Evolutionary conservation across 2,329 filamentous ascomycete genomes (phyloP), one percentile per base, ranked within the genome.

Genomic region (Byssoonygena ceratinophila): DNA sequence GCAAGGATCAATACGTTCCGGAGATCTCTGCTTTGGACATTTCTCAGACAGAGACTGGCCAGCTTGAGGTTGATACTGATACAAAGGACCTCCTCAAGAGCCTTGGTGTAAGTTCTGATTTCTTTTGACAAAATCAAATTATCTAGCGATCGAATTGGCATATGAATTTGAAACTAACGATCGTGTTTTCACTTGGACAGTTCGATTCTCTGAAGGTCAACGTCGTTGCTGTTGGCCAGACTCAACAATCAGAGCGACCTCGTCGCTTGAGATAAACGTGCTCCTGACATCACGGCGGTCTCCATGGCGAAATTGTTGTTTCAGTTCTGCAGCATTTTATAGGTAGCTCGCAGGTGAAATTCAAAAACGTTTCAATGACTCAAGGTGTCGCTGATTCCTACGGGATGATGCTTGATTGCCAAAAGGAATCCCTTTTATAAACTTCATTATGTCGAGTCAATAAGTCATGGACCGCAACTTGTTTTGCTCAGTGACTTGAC

Each of bases 1-100:
- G 92, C 74, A 98, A 98, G 87, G 92, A 98, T 81, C 92, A 98
- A 81, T 98, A 96, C 80, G 92, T 98, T 63, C 92, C 92, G 70
- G 92, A 98, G 79, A 81, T 98, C 66, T 98, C 94, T 57, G 92
- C 92, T 71, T 86, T 98, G 72, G 92, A 98, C 82, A 94, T 96
- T 80, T 83, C 85, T 70, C 88, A 95, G 81, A 82, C 81, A 73
- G 92, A 97, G 79, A 85, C 78, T 71, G 92, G 92, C 69, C 84
- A 90, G 75, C 82, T 98, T 67, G 91, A 97, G 67, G 86, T 95
- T 70, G 92, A 98, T 73, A 76, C 81, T 74, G 92, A 98, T 80
- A 98, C 92, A 74, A 97, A 96, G 85, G 92, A 97, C 71, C 80
- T 98, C 67, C 82, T 98, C 71, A 98, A 98, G 87, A 87, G 85